These are phyloP conservation scores for Dactylellina leptospora DNA, from an alignment of 2,329 filamentous ascomycete species.

Conservation along the genomic window DNA sequence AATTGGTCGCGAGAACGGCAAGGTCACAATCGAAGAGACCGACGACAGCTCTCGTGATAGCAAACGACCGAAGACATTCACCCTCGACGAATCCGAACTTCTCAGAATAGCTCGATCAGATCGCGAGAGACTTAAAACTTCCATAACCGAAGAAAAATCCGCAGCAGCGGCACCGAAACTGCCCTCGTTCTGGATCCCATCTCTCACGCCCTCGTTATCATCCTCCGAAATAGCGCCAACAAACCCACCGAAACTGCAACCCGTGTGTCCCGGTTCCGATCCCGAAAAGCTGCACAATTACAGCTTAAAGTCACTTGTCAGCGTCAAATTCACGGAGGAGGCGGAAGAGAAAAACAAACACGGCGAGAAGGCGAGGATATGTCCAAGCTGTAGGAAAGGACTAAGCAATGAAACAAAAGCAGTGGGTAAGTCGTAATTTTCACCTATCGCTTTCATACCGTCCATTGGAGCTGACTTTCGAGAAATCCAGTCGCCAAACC, in stretches of 20 bases:
- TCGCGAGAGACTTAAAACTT: conserved; percentile 73
- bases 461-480: background rate
- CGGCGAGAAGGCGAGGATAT: conserved; percentile 67
- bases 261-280: conserved; percentile 79
- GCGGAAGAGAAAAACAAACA: conserved; percentile 65
- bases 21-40: conserved; percentile 62
- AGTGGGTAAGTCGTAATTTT: conserved; percentile 64
- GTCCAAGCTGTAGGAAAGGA: conserved; percentile 84
- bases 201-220: conserved; percentile 75
- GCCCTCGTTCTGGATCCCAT: conserved; percentile 93
- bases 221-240: conserved; percentile 66
- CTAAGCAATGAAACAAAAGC: conserved; percentile 84
- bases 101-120: conserved; percentile 75
- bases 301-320: conserved; percentile 79
- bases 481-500: conserved; percentile 72
- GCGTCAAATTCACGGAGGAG: conserved; percentile 79
- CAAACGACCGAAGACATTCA: conserved; percentile 76
- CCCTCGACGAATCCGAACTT: conserved; percentile 78
- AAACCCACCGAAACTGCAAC: conserved; percentile 73
- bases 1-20: conserved; percentile 62
- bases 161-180: conserved; percentile 61
- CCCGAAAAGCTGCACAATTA: conserved; percentile 74
- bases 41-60: conserved; percentile 31
- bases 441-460: background rate
- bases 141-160: conserved; percentile 76